Evolutionary conservation across 1,284 basidiomycete species (phyloP), one percentile per base, ranked within the genome.

Genomic region (Pseudozyma sp.): DNA sequence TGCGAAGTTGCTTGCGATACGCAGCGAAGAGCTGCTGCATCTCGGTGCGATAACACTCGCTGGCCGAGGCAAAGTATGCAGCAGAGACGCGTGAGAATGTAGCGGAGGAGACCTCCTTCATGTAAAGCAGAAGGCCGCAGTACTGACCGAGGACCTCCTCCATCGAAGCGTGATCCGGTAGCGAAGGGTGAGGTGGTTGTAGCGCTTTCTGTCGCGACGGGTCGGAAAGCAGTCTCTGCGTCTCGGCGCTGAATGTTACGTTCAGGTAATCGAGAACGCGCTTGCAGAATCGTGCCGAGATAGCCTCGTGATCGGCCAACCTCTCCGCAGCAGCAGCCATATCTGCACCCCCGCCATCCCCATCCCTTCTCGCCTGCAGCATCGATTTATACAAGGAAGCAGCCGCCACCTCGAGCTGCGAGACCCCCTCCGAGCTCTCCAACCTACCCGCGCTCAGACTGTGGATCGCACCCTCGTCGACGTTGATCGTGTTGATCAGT

Each of bases 371-470:
- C n/a, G 93, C 92, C 5, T 94, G 94, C 77, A 94, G 90, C 14
- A 99, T 86, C 1, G 95, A 95, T 84, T 97, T 97, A 87, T 99
- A 99, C n/a, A 99, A 87, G 56, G 92, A 90, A 0, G 92, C 89
- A 0, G 92, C 92, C 10, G 95, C 92, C 54, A 88, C 88, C 85
- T 99, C 96, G 24, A 97, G 87, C 37, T 81, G 75, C 4, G 69
- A 50, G 56, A 97, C 92, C 55, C 94, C 92, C 31, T 88, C 86
- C 3, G 89, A 83, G 49, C 92, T 91, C 80, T 94, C 92, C 10
- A 97, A 87, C 8, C 92, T 92, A 69, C 93, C 93, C 85, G 96
- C 92, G 0, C 91, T 91, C 2, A 99, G 88, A 0, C 88, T 89
- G 14, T 91, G 84, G 49, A 98, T 87, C 8, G 91, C 90, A 34